Evolutionary conservation across 352 stramenopile genomes (phyloP), one percentile per base, ranked within the genome.

Genomic region (Globisporangium okanoganense): DNA sequence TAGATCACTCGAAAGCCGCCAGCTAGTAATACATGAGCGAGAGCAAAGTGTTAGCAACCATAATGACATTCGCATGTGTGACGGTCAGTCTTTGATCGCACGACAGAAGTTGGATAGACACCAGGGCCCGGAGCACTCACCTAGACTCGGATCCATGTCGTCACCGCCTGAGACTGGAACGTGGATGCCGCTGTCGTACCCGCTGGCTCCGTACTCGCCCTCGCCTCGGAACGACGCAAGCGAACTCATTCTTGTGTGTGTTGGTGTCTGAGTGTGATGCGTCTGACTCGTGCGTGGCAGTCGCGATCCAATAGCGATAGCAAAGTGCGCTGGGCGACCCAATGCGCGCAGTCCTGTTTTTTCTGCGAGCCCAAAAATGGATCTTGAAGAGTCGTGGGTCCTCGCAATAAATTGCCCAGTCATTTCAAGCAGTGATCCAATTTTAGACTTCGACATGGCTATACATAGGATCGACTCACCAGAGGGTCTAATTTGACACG

Each of bases 1-100:
- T 96, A 97, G 45, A 97, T 90, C 7, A 97, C 87, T 33, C 85
- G 83, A 50, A 91, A 97, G 2, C 88, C 91, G 25, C 86, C 87
- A 25, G 74, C 80, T 87, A 51, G n/a, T n/a, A n/a, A n/a, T n/a
- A n/a, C n/a, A 51, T 20, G 10, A 53, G 24, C 14, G 13, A 36
- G 24, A 53, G 25, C 24, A 3, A 53, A 44, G 3, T 25, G 20
- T 47, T 29, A 54, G 29, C 16, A 7, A 29, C n/a, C 16, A 35
- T n/a, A n/a, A n/a, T n/a, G n/a, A n/a, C n/a, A n/a, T n/a, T n/a
- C n/a, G n/a, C n/a, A n/a, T n/a, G n/a, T n/a, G n/a, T n/a, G n/a
- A n/a, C n/a, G n/a, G n/a, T n/a, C n/a, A n/a, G n/a, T n/a, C n/a
- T 5, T 43, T 14, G 5, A 53, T 13, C 44, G 9, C 14, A 58